Percentiles rank a stretch among this genome's conserved stretches.
Conservation (phyloP, 768 basidiomycete genomes). For the Boletus pseudo-olivaceus region DNA sequence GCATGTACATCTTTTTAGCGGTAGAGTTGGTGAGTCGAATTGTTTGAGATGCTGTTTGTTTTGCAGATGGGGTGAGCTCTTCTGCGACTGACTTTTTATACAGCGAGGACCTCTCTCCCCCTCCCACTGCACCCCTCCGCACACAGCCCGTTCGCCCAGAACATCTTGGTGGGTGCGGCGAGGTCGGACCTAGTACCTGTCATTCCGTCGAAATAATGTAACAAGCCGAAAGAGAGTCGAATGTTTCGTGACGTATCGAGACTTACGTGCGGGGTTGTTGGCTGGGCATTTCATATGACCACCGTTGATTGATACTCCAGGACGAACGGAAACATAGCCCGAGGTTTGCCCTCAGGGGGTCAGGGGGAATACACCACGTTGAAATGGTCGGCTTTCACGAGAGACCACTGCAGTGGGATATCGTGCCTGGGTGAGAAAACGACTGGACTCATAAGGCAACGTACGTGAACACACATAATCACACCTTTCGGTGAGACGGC, state of each 20-base stretch:
- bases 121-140: too few relatives aligned
- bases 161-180: neutral
- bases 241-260: neutral
- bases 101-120: neutral
- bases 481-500: too few relatives aligned
- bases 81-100: conserved; percentile 10
- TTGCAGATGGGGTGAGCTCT: neutral
- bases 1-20: conserved; percentile 7
- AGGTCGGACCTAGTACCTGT: neutral
- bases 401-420: too few relatives aligned
- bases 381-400: neutral
- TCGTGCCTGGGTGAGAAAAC: neutral
- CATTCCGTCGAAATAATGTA: neutral
- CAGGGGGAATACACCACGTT: neutral
- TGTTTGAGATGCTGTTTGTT: neutral
- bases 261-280: neutral
- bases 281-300: neutral
- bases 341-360: too few relatives aligned
- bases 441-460: neutral
- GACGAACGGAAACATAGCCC: too few relatives aligned
- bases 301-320: neutral
- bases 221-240: neutral
- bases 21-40: neutral
- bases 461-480: neutral
- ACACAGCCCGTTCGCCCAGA: neutral